phyloP scores from a whole-genome alignment of 106 monocot genomes.

The Apostasia shenzhenica region DNA sequence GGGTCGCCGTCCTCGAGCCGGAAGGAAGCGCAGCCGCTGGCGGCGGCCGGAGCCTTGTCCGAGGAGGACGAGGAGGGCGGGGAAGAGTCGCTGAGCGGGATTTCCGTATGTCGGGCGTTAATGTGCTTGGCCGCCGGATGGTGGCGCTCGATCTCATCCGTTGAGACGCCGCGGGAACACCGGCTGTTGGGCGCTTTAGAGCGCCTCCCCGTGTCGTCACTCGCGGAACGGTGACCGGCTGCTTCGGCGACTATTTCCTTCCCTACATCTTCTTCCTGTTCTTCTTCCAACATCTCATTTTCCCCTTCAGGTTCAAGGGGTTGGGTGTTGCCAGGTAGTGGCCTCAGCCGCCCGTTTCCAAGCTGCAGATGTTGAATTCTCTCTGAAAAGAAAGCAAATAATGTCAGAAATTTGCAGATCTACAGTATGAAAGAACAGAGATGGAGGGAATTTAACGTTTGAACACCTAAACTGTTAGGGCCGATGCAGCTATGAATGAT shows the following conservation, averaged over 20 bases:
- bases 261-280: conserved; percentile 4
- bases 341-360: conserved; percentile 4
- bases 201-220: too few relatives aligned
- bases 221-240: background rate
- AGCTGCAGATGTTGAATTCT: conserved; percentile 29
- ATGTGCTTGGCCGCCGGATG: background rate
- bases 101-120: conserved; percentile 30
- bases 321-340: conserved; percentile 5
- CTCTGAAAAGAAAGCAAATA: conserved; percentile 14
- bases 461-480: background rate
- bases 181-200: conserved; percentile 3
- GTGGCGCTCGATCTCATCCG: conserved; percentile 19
- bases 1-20: conserved; percentile 21
- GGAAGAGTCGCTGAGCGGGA: conserved; percentile 33
- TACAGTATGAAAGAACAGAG: too few relatives aligned
- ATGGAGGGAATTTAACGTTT: background rate
- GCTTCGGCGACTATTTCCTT: conserved; percentile 5
- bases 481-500: conserved; percentile 32
- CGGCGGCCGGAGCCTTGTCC: conserved; percentile 21
- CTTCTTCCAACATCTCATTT: conserved; percentile 17
- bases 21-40: background rate
- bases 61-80: conserved; percentile 60
- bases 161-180: conserved; percentile 24
- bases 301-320: conserved; percentile 13
- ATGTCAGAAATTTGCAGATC: too few relatives aligned